These are phyloP conservation scores for Plasmodiophora brassicae DNA, from an alignment of 208 protist species.

Conservation along the genomic window DNA sequence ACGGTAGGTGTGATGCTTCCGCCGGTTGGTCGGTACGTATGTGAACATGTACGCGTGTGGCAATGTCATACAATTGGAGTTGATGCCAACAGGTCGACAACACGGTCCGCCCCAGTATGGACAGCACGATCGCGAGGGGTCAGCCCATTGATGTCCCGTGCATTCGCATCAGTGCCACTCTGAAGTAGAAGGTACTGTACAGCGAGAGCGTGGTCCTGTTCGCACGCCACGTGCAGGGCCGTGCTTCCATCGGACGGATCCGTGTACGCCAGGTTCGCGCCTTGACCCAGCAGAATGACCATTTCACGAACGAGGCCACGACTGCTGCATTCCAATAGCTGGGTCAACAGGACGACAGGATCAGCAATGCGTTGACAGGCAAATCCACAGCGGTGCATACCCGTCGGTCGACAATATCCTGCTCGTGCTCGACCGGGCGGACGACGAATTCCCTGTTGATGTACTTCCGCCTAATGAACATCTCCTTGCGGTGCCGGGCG, in stretches of 20 bases:
- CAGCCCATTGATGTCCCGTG: background rate
- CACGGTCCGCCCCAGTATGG: background rate
- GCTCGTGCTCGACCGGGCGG: background rate
- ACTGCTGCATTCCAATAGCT: background rate
- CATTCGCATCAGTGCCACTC: background rate
- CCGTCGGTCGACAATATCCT: background rate
- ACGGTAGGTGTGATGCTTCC: too few species aligned
- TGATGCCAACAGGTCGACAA: background rate
- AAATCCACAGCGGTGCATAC: too few species aligned
- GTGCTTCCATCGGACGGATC: background rate
- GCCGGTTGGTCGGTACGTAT: too few species aligned
- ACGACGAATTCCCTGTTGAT: background rate
- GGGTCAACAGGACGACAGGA: background rate
- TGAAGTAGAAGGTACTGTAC: background rate
- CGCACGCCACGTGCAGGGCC: background rate
- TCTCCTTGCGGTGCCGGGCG: background rate
- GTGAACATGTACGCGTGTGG: too few species aligned
- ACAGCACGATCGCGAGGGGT: background rate
- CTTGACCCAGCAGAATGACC: background rate
- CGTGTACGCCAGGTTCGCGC: background rate
- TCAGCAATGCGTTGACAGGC: background rate
- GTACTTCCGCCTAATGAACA: slow-evolving; percentile 6
- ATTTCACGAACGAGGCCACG: background rate
- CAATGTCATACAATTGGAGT: too few species aligned
- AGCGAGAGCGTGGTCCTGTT: background rate